These are phyloP conservation scores for Scytalidium lignicola DNA, from an alignment of 2,329 filamentous ascomycete species.

Conservation along the genomic window DNA sequence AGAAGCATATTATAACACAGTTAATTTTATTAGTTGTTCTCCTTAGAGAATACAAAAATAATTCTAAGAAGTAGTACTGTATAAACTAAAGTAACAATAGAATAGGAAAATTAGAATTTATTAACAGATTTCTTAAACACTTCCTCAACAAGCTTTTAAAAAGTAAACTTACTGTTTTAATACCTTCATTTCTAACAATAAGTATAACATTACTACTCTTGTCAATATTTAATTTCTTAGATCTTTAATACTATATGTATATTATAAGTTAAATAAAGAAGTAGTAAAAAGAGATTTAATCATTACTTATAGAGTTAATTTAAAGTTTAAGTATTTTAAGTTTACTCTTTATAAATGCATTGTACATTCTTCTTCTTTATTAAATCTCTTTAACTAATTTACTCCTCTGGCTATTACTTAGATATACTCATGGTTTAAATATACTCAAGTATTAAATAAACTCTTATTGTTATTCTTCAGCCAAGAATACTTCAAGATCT, in stretches of 20 bases:
- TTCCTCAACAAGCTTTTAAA: no score
- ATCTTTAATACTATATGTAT: no score
- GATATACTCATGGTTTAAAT: constrained; percentile 35
- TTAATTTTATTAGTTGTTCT: constrained; percentile 27
- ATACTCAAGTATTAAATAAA: constrained; percentile 33
- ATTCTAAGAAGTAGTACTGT: constrained; percentile 33
- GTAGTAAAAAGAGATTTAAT: constrained; percentile 17
- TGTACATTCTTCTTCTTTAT: constrained; percentile 45
- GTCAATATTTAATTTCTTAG: constrained; percentile 2
- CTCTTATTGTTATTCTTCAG: constrained; percentile 27
- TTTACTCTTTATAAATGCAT: constrained; percentile 41
- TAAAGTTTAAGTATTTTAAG: constrained; percentile 31
- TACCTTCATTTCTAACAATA: constrained; percentile 3
- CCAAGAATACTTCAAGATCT: constrained; percentile 26
- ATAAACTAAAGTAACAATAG: constrained; percentile 35
- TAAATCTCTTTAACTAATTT: constrained; percentile 35
- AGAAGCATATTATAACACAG: constrained; percentile 31
- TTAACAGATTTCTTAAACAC: constrained; percentile 7
- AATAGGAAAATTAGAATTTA: constrained; percentile 7
- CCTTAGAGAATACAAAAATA: constrained; percentile 29
- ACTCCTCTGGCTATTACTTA: constrained; percentile 35
- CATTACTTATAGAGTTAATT: constrained; percentile 31
- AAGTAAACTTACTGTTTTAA: constrained; percentile 1
- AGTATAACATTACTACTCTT: background rate
- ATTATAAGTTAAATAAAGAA: background rate